These are phyloP conservation scores for Botrytis pseudocinerea DNA, from an alignment of 2,329 filamentous ascomycete genomes.

Conservation along the genomic window DNA sequence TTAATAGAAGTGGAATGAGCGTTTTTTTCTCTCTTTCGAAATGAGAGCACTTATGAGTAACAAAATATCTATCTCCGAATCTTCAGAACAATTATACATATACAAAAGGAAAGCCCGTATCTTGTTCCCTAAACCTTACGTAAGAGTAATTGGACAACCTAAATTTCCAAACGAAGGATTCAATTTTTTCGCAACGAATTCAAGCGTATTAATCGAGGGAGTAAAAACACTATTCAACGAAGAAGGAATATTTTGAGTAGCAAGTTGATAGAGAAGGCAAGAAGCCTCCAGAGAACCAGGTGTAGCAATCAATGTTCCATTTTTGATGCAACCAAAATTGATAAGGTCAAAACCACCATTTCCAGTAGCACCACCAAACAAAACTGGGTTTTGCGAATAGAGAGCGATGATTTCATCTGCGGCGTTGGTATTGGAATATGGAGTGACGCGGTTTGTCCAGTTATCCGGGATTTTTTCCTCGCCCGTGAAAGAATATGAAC, in stretches of 20 bases:
- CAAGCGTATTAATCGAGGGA: neutral
- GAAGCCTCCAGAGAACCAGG: neutral
- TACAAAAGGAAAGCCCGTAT: neutral
- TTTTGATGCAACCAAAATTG: constrained; percentile 6
- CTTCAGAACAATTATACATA: neutral
- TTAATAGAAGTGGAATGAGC: neutral
- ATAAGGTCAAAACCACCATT: constrained; percentile 8
- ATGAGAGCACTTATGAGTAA: neutral
- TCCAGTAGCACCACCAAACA: constrained; percentile 12
- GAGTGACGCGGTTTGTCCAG: neutral
- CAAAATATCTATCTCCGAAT: neutral
- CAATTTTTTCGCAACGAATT: neutral
- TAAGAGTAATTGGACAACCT: constrained; percentile 8
- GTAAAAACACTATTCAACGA: neutral
- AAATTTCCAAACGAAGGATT: neutral
- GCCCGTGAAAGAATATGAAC: constrained; percentile 9
- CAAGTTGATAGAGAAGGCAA: constrained; percentile 14
- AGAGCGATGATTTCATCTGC: neutral
- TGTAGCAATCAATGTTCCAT: constrained; percentile 3
- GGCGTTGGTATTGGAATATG: neutral
- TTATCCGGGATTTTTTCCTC: constrained; percentile 2
- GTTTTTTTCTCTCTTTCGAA: neutral
- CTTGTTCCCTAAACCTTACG: neutral
- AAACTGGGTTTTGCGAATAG: constrained; percentile 5
- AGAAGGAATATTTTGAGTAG: neutral